Conservation (phyloP, 1,284 basidiomycete genomes). For the Ceratobasidium sp. region DNA sequence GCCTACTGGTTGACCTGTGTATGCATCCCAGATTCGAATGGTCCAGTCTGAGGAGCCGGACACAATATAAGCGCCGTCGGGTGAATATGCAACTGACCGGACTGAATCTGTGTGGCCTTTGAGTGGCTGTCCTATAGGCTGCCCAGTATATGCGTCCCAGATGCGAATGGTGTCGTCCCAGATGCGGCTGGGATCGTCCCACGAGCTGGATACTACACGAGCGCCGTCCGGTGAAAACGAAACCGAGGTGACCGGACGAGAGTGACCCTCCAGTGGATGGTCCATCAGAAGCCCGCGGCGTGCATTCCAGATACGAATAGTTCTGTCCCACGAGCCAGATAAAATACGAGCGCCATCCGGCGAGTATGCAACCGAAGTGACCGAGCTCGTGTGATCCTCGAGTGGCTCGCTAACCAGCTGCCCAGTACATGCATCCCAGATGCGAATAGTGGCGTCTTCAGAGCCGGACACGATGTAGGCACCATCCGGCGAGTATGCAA, state of each 20-base stretch:
- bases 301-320: conserved; percentile 35
- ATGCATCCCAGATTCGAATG: too few relatives aligned
- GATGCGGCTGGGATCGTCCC: neutral
- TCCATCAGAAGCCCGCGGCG: neutral
- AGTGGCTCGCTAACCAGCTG: neutral
- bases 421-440: conserved; percentile 30
- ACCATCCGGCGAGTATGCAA: conserved; percentile 18
- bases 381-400: neutral
- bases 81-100: neutral
- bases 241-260: neutral
- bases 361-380: conserved; percentile 22
- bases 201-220: neutral
- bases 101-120: neutral
- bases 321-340: conserved; percentile 32
- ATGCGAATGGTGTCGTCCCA: too few relatives aligned
- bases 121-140: neutral
- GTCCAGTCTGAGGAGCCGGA: too few relatives aligned
- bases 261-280: neutral
- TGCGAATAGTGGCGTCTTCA: conserved; percentile 7
- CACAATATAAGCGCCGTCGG: neutral
- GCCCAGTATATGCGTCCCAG: neutral
- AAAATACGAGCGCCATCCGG: conserved; percentile 32
- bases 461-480: conserved; percentile 35
- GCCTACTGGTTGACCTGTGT: too few relatives aligned
- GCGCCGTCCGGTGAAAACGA: conserved; percentile 9